A percentile compares a stretch with the other conserved stretches of the same genome.
Conservation (phyloP, 257 asterid species). For the Rubia yunnanensis region DNA sequence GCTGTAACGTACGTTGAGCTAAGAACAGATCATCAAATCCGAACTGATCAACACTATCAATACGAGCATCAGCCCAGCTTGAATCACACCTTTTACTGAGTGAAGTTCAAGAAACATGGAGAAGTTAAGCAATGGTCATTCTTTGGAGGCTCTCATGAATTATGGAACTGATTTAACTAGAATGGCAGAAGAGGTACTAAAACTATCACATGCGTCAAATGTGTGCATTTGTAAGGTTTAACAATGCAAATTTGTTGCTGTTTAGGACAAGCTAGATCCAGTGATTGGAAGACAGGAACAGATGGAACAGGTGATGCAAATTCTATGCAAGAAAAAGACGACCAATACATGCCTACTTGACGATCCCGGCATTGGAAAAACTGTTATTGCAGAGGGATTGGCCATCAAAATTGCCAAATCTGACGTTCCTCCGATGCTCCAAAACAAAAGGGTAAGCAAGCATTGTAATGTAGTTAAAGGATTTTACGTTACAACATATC, state of each 20-base stretch:
- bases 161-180: slow-evolving; percentile 27
- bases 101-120: slow-evolving; percentile 8
- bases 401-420: slow-evolving; percentile 25
- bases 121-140: background rate
- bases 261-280: slow-evolving; percentile 36
- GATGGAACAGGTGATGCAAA: slow-evolving; percentile 34
- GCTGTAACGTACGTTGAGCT: background rate
- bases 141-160: slow-evolving; percentile 7
- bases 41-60: background rate
- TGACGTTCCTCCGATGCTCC: slow-evolving; percentile 28
- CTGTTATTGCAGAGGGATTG: slow-evolving; percentile 39
- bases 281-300: slow-evolving; percentile 34
- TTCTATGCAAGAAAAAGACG: slow-evolving; percentile 32
- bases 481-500: background rate
- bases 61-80: background rate
- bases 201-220: background rate
- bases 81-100: background rate
- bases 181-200: slow-evolving; percentile 23
- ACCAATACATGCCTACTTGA: slow-evolving; percentile 35
- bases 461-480: background rate
- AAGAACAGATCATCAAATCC: background rate
- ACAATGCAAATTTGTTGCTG: background rate
- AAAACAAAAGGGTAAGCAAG: slow-evolving; percentile 29
- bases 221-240: background rate
- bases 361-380: slow-evolving; percentile 44